Conservation (phyloP, 768 basidiomycete genomes). For the Rhodosporidiobolus sp. region DNA sequence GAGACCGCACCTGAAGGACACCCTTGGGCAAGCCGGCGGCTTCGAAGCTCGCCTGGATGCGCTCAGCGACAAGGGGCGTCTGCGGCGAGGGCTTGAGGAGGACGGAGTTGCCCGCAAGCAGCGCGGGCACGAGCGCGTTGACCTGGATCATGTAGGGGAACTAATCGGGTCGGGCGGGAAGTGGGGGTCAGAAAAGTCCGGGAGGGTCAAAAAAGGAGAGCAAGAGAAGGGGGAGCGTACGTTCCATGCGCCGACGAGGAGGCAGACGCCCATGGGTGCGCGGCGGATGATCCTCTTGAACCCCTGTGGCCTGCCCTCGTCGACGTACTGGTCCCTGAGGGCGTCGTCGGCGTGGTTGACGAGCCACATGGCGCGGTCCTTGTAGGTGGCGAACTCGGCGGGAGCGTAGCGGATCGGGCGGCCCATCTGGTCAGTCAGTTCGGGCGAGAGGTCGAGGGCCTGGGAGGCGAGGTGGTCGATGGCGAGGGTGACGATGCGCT, state of each 20-base stretch:
- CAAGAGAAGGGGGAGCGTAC: slow-evolving; percentile 50
- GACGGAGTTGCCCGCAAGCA: slow-evolving; percentile 83
- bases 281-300: slow-evolving; percentile 80
- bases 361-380: slow-evolving; percentile 80
- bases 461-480: slow-evolving; percentile 59
- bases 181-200: neutral
- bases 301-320: slow-evolving; percentile 75
- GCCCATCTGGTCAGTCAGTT: slow-evolving; percentile 88
- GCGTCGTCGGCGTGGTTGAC: slow-evolving; percentile 72
- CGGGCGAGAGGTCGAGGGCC: slow-evolving; percentile 64
- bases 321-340: slow-evolving; percentile 70
- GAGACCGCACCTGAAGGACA: slow-evolving; percentile 54
- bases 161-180: neutral
- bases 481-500: slow-evolving; percentile 69
- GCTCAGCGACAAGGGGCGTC: slow-evolving; percentile 82
- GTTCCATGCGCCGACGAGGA: slow-evolving; percentile 92
- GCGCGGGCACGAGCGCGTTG: slow-evolving; percentile 86
- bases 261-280: slow-evolving; percentile 77
- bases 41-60: slow-evolving; percentile 66
- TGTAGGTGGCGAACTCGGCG: slow-evolving; percentile 75
- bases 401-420: slow-evolving; percentile 72
- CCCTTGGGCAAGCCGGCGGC: slow-evolving; percentile 73
- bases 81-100: slow-evolving; percentile 95
- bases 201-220: neutral
- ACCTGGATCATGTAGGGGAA: slow-evolving; percentile 66